Base-by-base conservation (phyloP, 768 basidiomycete genomes). In the Trametes cinnabarina region DNA sequence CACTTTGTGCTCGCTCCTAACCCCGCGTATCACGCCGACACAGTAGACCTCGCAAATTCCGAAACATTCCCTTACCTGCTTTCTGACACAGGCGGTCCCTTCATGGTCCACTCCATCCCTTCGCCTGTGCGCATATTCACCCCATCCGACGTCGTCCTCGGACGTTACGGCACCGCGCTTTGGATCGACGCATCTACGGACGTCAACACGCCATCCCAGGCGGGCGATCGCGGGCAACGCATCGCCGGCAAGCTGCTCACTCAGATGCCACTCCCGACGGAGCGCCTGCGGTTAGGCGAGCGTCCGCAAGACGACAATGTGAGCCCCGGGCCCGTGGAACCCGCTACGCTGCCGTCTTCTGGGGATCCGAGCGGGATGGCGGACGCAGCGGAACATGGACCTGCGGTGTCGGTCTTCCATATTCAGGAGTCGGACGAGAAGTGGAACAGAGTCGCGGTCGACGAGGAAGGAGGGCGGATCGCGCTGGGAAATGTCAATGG, bases 101-200 rank as follows among this genome's bases (percentile, higher is more conserved):
- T 34, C 46, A 60, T 60, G 51, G 57, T 57, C 17, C 48, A 63
- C 43, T 46, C 62, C 22, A 53, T 67, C 14, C 55, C 66, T 28
- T 66, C 67, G 10, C 63, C 87, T 3, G 71, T 87, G 14, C 80
- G 83, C 14, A 68, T 87, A 30, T 83, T 85, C 61, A 73, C 81
- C 2, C 77, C 73, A 22, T 80, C 81, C 26, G 76, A 84, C 47
- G 77, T 84, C 71, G 73, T 74, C 0, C 63, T 89, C 19, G 86
- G 86, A 0, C 71, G 69, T 4, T 78, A 81, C 63, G 87, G 87
- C 3, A 87, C 84, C 5, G 82, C 80, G 4, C 61, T 90, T 15
- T 90, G 86, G 83, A 71, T 87, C 32, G 88, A 90, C 62, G 82
- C 75, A 47, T 82, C 86, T 47, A 80, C 82, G 0, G 82, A 84